Percentiles rank a stretch among this genome's conserved stretches.
Evolutionary conservation across 768 basidiomycete species (phyloP).

Genomic region (Termitomyces sp.): DNA sequence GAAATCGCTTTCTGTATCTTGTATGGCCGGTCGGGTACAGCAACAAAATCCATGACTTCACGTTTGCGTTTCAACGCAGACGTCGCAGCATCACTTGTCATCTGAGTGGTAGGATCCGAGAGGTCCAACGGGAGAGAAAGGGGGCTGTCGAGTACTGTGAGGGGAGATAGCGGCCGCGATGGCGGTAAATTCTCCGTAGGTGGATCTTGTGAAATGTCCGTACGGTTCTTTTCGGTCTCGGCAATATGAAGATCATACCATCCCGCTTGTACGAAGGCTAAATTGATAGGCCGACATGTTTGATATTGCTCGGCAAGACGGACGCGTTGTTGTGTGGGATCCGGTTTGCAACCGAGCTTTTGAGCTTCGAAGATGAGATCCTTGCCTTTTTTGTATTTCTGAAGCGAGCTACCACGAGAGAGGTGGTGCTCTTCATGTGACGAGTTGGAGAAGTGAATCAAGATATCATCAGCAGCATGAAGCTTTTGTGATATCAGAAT

Average conservation of each 20-base stretch:
- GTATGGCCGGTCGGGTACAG: constrained; percentile 4
- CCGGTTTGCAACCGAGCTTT: constrained; percentile 34
- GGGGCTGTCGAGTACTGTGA: background rate
- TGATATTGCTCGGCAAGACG: constrained; percentile 47
- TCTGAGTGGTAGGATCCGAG: background rate
- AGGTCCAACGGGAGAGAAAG: background rate
- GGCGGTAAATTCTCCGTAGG: too few relatives aligned
- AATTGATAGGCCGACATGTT: constrained; percentile 46
- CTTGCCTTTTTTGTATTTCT: constrained; percentile 19
- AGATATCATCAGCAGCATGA: constrained; percentile 40
- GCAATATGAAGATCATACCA: constrained; percentile 55
- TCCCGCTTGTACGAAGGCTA: constrained; percentile 41
- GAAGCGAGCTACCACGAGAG: constrained; percentile 22
- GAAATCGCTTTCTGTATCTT: background rate
- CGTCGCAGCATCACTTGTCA: background rate
- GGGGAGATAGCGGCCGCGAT: background rate
- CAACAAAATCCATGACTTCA: constrained; percentile 15
- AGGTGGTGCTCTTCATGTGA: constrained; percentile 29
- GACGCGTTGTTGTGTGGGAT: constrained; percentile 35
- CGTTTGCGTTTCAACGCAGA: constrained; percentile 15
- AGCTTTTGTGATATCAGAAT: constrained; percentile 28
- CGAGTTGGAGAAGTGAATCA: constrained; percentile 24
- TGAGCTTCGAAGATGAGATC: constrained; percentile 20
- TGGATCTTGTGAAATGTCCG: background rate
- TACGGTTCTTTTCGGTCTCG: background rate